These are phyloP conservation scores for Coemansia sp. DNA, from an alignment of 192 early-diverging fungal genomes.

Conservation along the genomic window DNA sequence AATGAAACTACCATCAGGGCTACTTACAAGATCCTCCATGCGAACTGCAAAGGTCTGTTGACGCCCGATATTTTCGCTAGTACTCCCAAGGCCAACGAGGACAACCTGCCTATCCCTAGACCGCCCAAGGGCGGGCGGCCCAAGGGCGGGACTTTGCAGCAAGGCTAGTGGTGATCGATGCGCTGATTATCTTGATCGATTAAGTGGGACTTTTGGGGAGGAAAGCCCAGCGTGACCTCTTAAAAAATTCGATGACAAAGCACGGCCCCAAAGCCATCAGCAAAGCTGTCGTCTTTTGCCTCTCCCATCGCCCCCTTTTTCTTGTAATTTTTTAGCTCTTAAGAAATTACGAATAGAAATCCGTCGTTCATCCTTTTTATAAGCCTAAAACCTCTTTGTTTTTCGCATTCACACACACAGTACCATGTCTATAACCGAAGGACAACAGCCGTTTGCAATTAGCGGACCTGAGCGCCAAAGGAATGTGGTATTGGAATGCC, in stretches of 20 bases:
- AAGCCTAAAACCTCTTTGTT: not conserved
- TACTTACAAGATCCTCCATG: constrained; percentile 74
- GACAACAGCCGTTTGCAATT: not conserved
- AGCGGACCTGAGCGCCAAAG: constrained; percentile 16
- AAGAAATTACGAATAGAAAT: constrained; percentile 1
- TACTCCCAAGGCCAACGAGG: constrained; percentile 21
- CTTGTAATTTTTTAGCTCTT: constrained; percentile 6
- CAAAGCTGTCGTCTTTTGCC: not conserved
- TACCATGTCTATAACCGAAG: constrained; percentile 2
- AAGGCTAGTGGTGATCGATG: too few relatives aligned
- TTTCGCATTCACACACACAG: not conserved
- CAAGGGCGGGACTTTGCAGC: too few relatives aligned
- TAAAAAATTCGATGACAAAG: not conserved
- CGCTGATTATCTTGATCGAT: too few relatives aligned
- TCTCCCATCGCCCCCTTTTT: constrained; percentile 2
- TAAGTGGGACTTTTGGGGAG: too few relatives aligned
- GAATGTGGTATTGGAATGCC: constrained; percentile 59
- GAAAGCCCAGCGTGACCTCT: not conserved
- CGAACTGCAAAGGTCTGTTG: constrained; percentile 63
- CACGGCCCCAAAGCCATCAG: not conserved
- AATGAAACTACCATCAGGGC: constrained; percentile 93
- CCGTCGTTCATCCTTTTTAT: not conserved
- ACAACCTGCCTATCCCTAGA: constrained; percentile 31
- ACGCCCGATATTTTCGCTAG: constrained; percentile 42
- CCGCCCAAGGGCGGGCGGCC: not conserved